Evolutionary conservation across 176 grass and related monocot species (phyloP).

Genomic region (Hordeum marinum): DNA sequence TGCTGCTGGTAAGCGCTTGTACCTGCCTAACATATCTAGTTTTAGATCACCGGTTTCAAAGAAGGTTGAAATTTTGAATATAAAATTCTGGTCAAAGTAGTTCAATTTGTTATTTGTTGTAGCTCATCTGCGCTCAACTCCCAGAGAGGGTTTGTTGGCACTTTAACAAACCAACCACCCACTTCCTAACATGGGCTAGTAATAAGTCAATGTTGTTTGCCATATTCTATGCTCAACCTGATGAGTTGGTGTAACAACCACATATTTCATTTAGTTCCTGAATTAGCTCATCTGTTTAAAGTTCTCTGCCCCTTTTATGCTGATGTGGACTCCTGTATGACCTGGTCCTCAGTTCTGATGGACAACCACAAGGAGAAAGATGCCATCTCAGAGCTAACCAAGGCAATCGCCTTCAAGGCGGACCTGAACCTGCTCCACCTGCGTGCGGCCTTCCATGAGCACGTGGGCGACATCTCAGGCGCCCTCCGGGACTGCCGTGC

Average conservation of each 20-base stretch:
- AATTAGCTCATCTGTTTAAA: constrained; percentile 32
- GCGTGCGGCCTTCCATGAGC: constrained; percentile 92
- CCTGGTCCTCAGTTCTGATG: constrained; percentile 75
- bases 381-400: constrained; percentile 79
- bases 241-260: constrained; percentile 41
- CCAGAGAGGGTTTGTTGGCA: constrained; percentile 32
- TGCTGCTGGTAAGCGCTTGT: constrained; percentile 70
- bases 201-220: constrained; percentile 28
- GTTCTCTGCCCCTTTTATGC: neutral
- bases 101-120: constrained; percentile 28
- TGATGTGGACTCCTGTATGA: constrained; percentile 12
- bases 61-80: constrained; percentile 32
- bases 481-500: constrained; percentile 87
- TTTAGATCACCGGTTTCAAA: constrained; percentile 18
- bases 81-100: constrained; percentile 12
- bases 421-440: constrained; percentile 95
- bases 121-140: constrained; percentile 42
- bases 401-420: constrained; percentile 86
- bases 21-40: constrained; percentile 14
- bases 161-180: constrained; percentile 38
- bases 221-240: constrained; percentile 29
- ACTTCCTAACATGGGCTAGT: constrained; percentile 35
- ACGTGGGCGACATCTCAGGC: constrained; percentile 59
- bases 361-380: constrained; percentile 99
- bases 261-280: constrained; percentile 10